A percentile compares a stretch with the other conserved stretches of the same genome.
Evolutionary conservation across 2,329 filamentous ascomycete species (phyloP).

Genomic region (Fusarium begoniae): DNA sequence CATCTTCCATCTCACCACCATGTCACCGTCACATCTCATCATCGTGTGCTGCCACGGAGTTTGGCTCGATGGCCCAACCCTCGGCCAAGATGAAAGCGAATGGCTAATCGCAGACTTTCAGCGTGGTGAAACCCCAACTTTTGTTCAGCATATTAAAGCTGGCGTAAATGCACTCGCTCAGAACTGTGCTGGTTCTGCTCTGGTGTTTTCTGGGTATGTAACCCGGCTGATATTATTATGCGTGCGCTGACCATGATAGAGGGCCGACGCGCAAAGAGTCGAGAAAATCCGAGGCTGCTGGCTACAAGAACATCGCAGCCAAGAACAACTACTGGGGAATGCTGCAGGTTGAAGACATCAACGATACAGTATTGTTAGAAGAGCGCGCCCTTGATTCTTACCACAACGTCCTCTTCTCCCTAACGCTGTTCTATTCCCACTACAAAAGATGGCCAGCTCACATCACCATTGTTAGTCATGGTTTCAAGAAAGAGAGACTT

Average conservation of each 20-base stretch:
- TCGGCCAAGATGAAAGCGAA: constrained; percentile 65
- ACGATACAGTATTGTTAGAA: constrained; percentile 64
- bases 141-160: constrained; percentile 76
- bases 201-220: constrained; percentile 78
- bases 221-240: fast-evolving
- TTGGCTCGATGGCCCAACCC: constrained; percentile 68
- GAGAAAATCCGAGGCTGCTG: constrained; percentile 66
- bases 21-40: constrained; percentile 65
- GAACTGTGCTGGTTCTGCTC: constrained; percentile 55
- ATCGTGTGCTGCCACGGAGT: constrained; percentile 88
- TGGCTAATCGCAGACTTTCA: constrained; percentile 85
- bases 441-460: constrained; percentile 61
- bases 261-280: constrained; percentile 70
- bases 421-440: constrained; percentile 59
- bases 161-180: constrained; percentile 65
- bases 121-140: constrained; percentile 79
- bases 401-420: constrained; percentile 82
- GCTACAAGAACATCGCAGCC: constrained; percentile 65
- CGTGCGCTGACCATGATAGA: constrained; percentile 48
- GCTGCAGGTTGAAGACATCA: constrained; percentile 33
- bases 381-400: constrained; percentile 83
- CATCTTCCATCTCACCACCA: constrained; percentile 17
- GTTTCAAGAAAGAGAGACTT: constrained; percentile 72
- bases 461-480: constrained; percentile 74
- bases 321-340: constrained; percentile 59